Evolutionary conservation across 768 basidiomycete species (phyloP), one percentile per base, ranked within the genome.

Genomic region (Exsudoporus frostii): DNA sequence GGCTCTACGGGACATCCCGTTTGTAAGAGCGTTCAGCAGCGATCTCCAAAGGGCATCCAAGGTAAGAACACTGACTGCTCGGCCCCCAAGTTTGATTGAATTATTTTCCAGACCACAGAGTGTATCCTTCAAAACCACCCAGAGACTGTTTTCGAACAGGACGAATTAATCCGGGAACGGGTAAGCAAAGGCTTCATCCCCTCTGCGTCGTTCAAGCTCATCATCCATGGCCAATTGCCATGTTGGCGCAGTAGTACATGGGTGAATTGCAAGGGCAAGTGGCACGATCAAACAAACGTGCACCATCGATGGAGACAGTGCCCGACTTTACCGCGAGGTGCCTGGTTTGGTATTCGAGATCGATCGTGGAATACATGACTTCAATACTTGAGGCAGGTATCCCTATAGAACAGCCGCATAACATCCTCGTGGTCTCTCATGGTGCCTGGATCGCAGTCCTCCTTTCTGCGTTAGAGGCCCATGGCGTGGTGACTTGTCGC

Each of bases 31-130:
- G 29, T 84, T 80, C 64, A 81, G 79, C 54, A 93, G 91, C 63
- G 88, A 92, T 73, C 76, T 93, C 45, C 70, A 60, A 45, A 74
- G 92, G 53, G 90, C 91, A 13, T 71, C 69, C 43, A 78, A 81
- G 72, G 91, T 91, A 63, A 70, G 71, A 52, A 41, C 17, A 15
- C 11, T n/a, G 42, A 32, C 19, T 38, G 14, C 20, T 38, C 2
- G n/a, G 22, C 4, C 25, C 37, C 13, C 20, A 30, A 13, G 20
- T 10, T 33, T 20, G 27, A 45, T 11, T 10, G 20, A 49, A 38
- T 25, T 40, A 19, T 37, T 10, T 27, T 53, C 32, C 53, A 88
- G 89, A 92, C 90, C 1, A 85, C 86, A 17, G 77, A 84, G 61
- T 70, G 70, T 33, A 87, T 91, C 60, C 65, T 88, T 22, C 72